A percentile compares a stretch with the other conserved stretches of the same genome.
Conservation (phyloP, 805 yeast genomes). For the Saccharomyces paradoxus region DNA sequence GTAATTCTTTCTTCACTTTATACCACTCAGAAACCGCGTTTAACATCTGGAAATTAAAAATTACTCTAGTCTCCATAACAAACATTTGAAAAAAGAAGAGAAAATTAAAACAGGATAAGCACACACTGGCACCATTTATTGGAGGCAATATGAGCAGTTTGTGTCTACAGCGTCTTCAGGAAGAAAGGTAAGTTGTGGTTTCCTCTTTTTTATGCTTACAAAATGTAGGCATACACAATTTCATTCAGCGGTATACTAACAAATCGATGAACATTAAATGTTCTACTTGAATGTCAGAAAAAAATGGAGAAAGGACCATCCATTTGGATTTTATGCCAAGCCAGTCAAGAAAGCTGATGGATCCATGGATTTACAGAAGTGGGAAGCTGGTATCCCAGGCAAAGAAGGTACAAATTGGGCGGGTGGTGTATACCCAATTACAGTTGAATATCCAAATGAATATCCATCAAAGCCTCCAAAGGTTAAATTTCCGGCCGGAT, state of each 20-base stretch:
- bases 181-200: conserved; percentile 52
- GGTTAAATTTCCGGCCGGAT: conserved; percentile 78
- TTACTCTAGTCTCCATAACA: not conserved
- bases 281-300: conserved; percentile 41
- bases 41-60: not conserved
- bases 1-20: conserved; percentile 3
- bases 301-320: conserved; percentile 97
- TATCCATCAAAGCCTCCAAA: conserved; percentile 97
- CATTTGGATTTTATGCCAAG: conserved; percentile 92
- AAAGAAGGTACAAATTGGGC: conserved; percentile 81
- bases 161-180: conserved; percentile 78
- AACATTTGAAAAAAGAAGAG: not conserved
- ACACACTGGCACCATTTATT: conserved; percentile 29
- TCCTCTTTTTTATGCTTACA: not conserved
- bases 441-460: conserved; percentile 77
- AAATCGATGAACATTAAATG: not conserved
- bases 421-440: conserved; percentile 79
- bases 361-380: conserved; percentile 67
- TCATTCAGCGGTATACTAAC: not conserved
- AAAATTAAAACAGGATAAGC: not conserved
- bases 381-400: conserved; percentile 97
- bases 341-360: conserved; percentile 81
- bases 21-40: not conserved
- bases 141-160: conserved; percentile 41
- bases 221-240: not conserved